phyloP scores from a whole-genome alignment of 768 basidiomycete species.

The Psilocybe tampanensis region DNA sequence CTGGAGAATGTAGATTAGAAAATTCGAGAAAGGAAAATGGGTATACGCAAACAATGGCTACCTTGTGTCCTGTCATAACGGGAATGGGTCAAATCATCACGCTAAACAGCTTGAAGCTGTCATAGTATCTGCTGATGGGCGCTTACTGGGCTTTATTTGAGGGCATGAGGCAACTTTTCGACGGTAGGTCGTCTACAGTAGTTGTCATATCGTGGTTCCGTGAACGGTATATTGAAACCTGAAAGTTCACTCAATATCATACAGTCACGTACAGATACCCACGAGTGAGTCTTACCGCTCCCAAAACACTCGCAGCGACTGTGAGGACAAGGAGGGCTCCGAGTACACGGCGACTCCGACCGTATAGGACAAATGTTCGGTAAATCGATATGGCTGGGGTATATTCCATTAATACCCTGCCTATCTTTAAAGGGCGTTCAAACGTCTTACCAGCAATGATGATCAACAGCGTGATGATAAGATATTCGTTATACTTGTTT shows the following conservation, averaged over 20 bases:
- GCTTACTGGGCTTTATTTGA: background rate
- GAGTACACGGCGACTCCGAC: background rate
- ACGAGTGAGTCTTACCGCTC: background rate
- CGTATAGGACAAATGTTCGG: background rate
- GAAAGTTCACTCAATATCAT: background rate
- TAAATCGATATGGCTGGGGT: background rate
- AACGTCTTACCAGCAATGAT: background rate
- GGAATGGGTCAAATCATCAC: background rate
- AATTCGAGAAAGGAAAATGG: background rate
- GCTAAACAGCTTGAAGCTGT: background rate
- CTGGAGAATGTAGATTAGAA: background rate
- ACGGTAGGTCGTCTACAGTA: background rate
- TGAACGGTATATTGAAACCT: background rate
- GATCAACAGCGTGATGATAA: background rate
- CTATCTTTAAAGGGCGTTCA: background rate
- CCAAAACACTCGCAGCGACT: background rate
- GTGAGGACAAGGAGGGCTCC: background rate
- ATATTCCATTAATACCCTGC: background rate
- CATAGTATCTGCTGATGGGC: no score
- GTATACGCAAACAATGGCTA: background rate
- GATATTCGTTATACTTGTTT: background rate
- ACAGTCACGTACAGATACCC: no score
- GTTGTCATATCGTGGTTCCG: background rate
- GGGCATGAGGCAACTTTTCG: background rate
- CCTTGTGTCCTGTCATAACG: background rate